Evolutionary conservation across 116 monocot genomes (phyloP).

Genomic region (Papilionanthe hybrid): DNA sequence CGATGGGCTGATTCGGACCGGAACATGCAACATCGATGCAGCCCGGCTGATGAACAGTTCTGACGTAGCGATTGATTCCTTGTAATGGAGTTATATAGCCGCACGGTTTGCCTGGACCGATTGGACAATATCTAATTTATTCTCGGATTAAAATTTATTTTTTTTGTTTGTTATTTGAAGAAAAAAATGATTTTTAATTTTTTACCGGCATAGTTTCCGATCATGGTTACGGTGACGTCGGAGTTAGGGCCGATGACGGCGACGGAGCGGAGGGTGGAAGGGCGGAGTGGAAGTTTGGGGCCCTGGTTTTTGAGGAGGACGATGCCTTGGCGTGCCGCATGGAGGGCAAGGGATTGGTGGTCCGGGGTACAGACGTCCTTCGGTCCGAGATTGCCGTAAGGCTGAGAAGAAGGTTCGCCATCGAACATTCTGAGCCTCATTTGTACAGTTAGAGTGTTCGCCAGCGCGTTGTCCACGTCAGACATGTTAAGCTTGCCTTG

Average conservation of each 20-base stretch:
- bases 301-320: slow-evolving; percentile 48
- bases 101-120: slow-evolving; percentile 36
- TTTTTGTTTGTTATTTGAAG: too few relatives aligned
- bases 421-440: slow-evolving; percentile 76
- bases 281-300: slow-evolving; percentile 32
- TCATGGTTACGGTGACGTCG: slow-evolving; percentile 67
- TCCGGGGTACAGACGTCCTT: slow-evolving; percentile 47
- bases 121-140: neutral
- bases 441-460: slow-evolving; percentile 62
- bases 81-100: slow-evolving; percentile 45
- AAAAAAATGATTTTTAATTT: neutral
- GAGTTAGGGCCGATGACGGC: slow-evolving; percentile 84
- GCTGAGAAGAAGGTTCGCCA: slow-evolving; percentile 45
- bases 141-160: too few relatives aligned
- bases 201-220: slow-evolving; percentile 82
- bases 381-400: slow-evolving; percentile 56
- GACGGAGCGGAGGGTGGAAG: slow-evolving; percentile 23
- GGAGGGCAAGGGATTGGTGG: slow-evolving; percentile 45
- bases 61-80: slow-evolving; percentile 44
- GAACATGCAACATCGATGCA: slow-evolving; percentile 45
- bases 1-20: slow-evolving; percentile 46
- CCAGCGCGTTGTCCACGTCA: slow-evolving; percentile 45
- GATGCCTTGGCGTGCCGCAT: slow-evolving; percentile 54
- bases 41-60: slow-evolving; percentile 31
- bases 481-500: slow-evolving; percentile 33